A percentile compares a stretch with the other conserved stretches of the same genome.
phyloP scores from a whole-genome alignment of 352 stramenopile species.

The Globisporangium yorkense region DNA sequence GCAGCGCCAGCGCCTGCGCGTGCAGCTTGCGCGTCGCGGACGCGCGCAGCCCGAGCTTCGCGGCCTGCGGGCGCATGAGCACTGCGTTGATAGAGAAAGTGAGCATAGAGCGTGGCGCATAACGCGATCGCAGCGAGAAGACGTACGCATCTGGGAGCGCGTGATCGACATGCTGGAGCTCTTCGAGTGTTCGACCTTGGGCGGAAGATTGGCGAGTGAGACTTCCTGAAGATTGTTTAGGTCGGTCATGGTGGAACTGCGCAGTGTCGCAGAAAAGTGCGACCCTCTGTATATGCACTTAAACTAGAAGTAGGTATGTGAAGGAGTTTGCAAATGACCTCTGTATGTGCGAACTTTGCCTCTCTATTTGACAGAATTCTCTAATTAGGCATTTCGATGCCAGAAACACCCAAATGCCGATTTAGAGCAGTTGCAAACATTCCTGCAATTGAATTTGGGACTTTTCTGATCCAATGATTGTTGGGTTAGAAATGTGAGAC shows the following conservation, averaged over 20 bases:
- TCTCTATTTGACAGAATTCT: too few species aligned
- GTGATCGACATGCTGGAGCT: conserved; percentile 12
- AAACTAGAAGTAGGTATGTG: background rate
- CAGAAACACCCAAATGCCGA: too few species aligned
- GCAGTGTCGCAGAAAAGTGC: background rate
- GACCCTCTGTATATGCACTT: background rate
- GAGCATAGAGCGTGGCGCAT: background rate
- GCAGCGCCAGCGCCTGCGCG: conserved; percentile 23
- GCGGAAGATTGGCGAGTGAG: background rate
- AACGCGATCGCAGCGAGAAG: too few species aligned
- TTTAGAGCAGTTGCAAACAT: too few species aligned
- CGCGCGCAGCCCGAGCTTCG: conserved; percentile 26
- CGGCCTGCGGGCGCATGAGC: conserved; percentile 32
- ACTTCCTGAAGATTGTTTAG: background rate
- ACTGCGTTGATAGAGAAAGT: conserved; percentile 13
- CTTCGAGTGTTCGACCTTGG: too few species aligned
- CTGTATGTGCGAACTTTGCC: background rate
- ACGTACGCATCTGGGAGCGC: conserved; percentile 14
- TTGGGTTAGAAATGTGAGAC: too few species aligned
- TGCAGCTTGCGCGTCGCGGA: conserved; percentile 25
- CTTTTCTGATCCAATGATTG: conserved; percentile 2
- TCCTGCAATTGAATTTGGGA: conserved; percentile 1
- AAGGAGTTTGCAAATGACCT: background rate
- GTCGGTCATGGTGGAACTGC: background rate
- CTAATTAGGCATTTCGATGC: too few species aligned